Conservation (phyloP, 768 basidiomycete species). For the Mycena chlorophos region DNA sequence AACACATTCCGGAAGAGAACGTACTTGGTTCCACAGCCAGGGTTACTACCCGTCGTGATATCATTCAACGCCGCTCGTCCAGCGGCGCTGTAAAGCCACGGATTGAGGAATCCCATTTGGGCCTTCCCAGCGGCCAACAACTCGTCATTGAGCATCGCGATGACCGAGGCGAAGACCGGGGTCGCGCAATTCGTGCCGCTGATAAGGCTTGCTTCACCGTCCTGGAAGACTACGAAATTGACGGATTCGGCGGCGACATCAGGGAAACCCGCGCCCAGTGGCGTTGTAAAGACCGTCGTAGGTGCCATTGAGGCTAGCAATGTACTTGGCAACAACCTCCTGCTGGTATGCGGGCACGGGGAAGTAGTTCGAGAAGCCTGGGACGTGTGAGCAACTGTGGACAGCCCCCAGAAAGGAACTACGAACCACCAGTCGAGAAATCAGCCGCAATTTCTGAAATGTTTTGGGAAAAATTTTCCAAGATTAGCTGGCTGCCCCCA, state of each 20-base stretch:
- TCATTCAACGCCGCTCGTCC: too few relatives aligned
- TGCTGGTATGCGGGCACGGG: background rate
- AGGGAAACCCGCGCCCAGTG: background rate
- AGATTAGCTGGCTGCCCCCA: too few relatives aligned
- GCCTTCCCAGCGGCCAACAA: slow-evolving; percentile 30
- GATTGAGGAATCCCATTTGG: slow-evolving; percentile 7
- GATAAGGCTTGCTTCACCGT: slow-evolving; percentile 2
- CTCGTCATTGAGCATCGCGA: slow-evolving; percentile 46
- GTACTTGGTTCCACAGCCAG: too few relatives aligned
- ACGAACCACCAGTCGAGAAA: background rate
- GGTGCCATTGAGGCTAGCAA: background rate
- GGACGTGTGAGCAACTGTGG: background rate
- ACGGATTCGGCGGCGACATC: background rate
- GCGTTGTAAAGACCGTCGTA: background rate
- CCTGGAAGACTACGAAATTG: background rate
- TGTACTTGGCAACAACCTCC: background rate
- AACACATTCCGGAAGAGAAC: too few relatives aligned
- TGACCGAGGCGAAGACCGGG: slow-evolving; percentile 44
- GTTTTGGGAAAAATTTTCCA: background rate
- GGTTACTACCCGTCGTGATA: too few relatives aligned
- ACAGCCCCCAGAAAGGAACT: background rate
- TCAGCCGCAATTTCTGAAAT: background rate
- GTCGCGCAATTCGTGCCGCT: slow-evolving; percentile 45
- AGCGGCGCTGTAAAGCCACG: too few relatives aligned
- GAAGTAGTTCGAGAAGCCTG: background rate